A percentile compares a stretch with the other conserved stretches of the same genome.
phyloP scores from a whole-genome alignment of 352 stramenopile species.

The Thraustochytrium striatum region DNA sequence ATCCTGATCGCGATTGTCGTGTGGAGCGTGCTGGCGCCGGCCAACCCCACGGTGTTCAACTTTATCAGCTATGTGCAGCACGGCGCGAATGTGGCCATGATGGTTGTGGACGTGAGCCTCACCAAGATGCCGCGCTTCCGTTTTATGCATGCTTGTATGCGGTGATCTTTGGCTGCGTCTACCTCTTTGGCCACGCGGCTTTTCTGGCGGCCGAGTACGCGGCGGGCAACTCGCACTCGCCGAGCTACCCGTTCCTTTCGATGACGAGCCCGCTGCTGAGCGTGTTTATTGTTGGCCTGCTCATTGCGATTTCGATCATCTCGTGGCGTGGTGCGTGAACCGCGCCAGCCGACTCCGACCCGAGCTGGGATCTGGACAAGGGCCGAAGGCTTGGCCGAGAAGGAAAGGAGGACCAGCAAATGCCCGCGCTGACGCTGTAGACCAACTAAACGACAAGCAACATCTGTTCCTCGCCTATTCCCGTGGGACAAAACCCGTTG shows the following conservation, averaged over 20 bases:
- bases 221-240: not conserved
- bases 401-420: too few species aligned
- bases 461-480: too few species aligned
- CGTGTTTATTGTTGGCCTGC: not conserved
- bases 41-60: not conserved
- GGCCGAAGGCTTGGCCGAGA: too few species aligned
- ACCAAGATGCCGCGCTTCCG: not conserved
- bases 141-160: not conserved
- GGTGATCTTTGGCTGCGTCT: not conserved
- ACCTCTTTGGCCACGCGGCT: not conserved
- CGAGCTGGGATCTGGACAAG: too few species aligned
- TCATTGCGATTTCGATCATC: not conserved
- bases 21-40: not conserved
- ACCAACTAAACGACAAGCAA: too few species aligned
- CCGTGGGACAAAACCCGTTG: too few species aligned
- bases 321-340: too few species aligned
- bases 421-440: too few species aligned
- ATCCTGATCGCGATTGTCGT: not conserved
- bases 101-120: not conserved
- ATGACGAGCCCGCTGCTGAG: not conserved
- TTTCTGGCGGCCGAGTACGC: not conserved
- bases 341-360: too few species aligned
- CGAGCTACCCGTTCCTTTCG: not conserved
- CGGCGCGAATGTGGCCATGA: not conserved
- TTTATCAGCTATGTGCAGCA: not conserved